Base-by-base conservation (phyloP, 495 filamentous ascomycete species). In the Hypoxylon rickii region DNA sequence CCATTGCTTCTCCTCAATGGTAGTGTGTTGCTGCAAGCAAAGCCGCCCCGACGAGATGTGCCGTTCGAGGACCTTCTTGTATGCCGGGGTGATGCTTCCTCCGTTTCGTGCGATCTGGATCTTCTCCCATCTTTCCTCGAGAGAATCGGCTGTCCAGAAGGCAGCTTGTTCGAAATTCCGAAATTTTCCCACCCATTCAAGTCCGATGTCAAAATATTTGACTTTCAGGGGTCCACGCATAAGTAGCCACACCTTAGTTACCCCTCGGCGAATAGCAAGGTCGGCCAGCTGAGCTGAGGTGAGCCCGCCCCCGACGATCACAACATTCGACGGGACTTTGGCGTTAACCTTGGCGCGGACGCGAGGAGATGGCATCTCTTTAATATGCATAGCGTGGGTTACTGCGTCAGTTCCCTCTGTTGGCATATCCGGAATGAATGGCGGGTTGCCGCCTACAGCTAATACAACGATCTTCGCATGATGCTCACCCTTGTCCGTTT, bases 131-230 rank as follows among this genome's bases (percentile, higher is more conserved):
- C 83, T 77, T 62, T 86, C 83, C 55, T 83, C 78, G 38, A 83
- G 75, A 4, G 75, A 78, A 37, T 83, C 81, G 13, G 81, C 78
- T 6, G 77, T 79, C 82, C 83, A 86, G 60, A 86, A 88, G 2
- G 74, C 73, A 19, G 85, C 78, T 52, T 85, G 82, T 51, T 84
- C 77, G 63, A 73, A 76, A 65, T 86, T 86, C n/a, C 80, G 79
- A 61, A 81, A 86, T 55, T 88, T 88, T 19, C 81, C 82, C 66
- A 88, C 80, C 85, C 85, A 88, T 22, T 72, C 73, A 11, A 88
- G 71, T 49, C 77, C 77, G 54, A 86, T 71, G 57, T 88, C 84
- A 55, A 88, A 86, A 50, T 82, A 80, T 58, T 86, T 86, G 32
- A 86, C 77, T 58, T 83, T 83, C 15, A 83, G 49, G 22, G 73